These are phyloP conservation scores for Dryas octopetala DNA, from an alignment of 306 rosid species.

Conservation along the genomic window DNA sequence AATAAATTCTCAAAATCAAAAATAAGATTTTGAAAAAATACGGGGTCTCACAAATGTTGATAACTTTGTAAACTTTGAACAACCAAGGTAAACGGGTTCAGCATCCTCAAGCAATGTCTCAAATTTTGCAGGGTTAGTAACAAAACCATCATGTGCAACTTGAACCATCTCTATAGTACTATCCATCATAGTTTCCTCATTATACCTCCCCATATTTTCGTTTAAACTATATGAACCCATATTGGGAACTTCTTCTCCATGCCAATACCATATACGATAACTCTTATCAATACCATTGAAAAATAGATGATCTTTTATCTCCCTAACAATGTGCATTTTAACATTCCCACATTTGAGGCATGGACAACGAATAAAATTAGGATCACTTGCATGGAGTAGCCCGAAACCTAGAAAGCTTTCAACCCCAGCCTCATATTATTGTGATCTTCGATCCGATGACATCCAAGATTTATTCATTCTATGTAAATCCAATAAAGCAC, in stretches of 20 bases:
- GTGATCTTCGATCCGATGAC: not conserved
- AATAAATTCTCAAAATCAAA: not conserved
- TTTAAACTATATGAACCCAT: too few relatives aligned
- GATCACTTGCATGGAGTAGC: too few relatives aligned
- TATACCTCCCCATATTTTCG: not conserved
- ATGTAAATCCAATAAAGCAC: too few relatives aligned
- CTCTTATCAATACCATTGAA: not conserved
- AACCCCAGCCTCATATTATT: not conserved
- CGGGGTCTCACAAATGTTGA: not conserved
- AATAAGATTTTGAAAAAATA: too few relatives aligned
- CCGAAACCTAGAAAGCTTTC: not conserved
- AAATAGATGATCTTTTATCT: not conserved
- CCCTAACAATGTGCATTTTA: not conserved
- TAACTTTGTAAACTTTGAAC: not conserved
- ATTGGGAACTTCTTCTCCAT: not conserved
- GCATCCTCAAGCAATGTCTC: not conserved
- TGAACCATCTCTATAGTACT: not conserved
- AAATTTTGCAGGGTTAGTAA: not conserved
- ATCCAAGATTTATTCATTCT: not conserved
- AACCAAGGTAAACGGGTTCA: too few relatives aligned
- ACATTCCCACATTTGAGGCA: too few relatives aligned
- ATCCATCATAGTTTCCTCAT: too few relatives aligned
- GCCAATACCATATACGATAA: not conserved
- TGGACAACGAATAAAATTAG: too few relatives aligned
- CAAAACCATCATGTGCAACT: not conserved